Percentiles rank a stretch among this genome's conserved stretches.
Conservation (phyloP, 2,329 filamentous ascomycete species). For the Neofusicoccum laricinum region DNA sequence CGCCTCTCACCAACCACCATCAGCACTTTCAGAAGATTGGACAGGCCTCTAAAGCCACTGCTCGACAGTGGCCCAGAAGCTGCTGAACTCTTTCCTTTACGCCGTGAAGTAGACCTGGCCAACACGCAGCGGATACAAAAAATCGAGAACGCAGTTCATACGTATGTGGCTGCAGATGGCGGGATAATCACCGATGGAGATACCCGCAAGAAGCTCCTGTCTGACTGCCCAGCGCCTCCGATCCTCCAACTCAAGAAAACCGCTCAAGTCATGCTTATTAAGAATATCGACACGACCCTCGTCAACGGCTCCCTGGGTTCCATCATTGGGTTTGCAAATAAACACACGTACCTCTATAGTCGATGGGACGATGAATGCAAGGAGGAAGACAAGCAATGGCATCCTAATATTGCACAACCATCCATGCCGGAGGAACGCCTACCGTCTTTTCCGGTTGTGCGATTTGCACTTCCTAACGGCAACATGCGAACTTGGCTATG, state of each 20-base stretch:
- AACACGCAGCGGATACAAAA: background rate
- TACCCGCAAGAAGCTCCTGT: background rate
- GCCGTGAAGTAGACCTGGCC: background rate
- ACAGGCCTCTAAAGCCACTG: background rate
- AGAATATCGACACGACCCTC: slow-evolving; percentile 25
- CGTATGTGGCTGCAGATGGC: background rate
- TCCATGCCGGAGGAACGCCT: background rate
- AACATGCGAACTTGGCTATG: background rate
- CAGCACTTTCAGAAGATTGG: background rate
- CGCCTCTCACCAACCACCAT: background rate
- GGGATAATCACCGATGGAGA: background rate
- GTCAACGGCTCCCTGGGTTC: slow-evolving; percentile 36
- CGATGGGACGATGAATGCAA: background rate
- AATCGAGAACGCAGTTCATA: background rate
- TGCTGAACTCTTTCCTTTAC: background rate
- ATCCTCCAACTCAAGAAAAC: background rate
- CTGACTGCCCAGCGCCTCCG: background rate
- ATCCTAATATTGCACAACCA: background rate
- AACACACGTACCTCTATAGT: background rate
- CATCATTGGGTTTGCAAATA: slow-evolving; percentile 31
- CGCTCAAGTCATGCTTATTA: slow-evolving; percentile 9
- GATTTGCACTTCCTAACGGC: background rate
- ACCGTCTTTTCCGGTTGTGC: slow-evolving; percentile 21
- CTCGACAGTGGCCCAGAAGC: background rate
- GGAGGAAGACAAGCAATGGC: background rate